These are phyloP conservation scores for Pseudocercospora macadamiae DNA, from an alignment of 2,329 filamentous ascomycete species.

Conservation along the genomic window DNA sequence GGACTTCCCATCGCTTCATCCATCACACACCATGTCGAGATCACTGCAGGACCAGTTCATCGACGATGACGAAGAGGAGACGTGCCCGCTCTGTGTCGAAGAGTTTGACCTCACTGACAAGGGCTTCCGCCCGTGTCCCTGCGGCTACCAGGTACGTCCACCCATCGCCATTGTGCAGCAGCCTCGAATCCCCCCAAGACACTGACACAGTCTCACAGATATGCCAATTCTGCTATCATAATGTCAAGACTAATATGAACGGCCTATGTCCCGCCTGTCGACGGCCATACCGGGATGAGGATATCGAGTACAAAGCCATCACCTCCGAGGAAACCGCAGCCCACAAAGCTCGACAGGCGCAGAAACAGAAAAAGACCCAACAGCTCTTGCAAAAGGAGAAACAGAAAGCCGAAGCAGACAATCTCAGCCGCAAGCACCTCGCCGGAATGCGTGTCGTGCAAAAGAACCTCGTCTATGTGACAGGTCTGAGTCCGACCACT, in stretches of 20 bases:
- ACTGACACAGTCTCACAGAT: conserved; percentile 61
- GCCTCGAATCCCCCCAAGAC: neutral
- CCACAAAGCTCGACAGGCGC: conserved; percentile 72
- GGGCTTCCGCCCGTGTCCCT: conserved; percentile 95
- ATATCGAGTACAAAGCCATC: conserved; percentile 94
- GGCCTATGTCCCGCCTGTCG: conserved; percentile 96
- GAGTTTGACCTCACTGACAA: conserved; percentile 98
- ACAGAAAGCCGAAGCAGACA: conserved; percentile 94
- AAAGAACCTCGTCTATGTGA: conserved; percentile 98
- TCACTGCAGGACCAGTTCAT: conserved; percentile 57
- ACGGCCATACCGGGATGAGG: conserved; percentile 93
- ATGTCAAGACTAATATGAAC: conserved; percentile 98
- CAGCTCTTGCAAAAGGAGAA: conserved; percentile 89
- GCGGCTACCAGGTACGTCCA: conserved; percentile 85
- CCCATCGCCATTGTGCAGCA: neutral
- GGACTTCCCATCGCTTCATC: conserved; percentile 24
- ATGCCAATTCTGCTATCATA: conserved; percentile 99
- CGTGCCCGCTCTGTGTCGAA: conserved; percentile 94
- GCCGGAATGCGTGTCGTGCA: conserved; percentile 95
- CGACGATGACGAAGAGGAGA: conserved; percentile 57
- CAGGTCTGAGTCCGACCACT: conserved; percentile 86
- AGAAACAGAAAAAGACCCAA: conserved; percentile 91
- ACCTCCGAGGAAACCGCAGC: conserved; percentile 84
- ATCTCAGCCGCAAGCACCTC: conserved; percentile 91
- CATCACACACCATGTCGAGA: conserved; percentile 49